These are phyloP conservation scores for Botryotinia calthae DNA, from an alignment of 2,329 filamentous ascomycete genomes.

Conservation along the genomic window DNA sequence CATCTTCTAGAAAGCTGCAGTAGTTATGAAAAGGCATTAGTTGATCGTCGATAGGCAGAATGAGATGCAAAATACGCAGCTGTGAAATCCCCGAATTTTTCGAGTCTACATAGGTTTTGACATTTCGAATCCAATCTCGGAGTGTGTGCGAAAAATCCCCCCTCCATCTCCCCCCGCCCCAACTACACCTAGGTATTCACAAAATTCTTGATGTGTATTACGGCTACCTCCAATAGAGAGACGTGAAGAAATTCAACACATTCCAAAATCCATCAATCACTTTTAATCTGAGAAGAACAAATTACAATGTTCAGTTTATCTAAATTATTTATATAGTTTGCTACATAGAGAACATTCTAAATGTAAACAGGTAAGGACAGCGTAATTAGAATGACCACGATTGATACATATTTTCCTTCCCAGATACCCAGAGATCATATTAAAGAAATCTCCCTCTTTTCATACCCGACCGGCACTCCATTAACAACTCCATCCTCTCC, in stretches of 20 bases:
- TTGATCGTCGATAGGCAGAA: not conserved
- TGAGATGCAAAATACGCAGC: not conserved
- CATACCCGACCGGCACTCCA: not conserved
- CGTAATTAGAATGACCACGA: not conserved
- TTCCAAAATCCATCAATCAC: not conserved
- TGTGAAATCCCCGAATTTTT: not conserved
- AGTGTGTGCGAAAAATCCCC: not conserved
- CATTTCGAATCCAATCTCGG: not conserved
- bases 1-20: not conserved
- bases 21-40: not conserved
- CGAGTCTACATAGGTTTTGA: not conserved
- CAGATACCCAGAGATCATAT: not conserved
- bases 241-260: too few species aligned
- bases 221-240: not conserved
- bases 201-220: not conserved
- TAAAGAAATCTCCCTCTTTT: constrained; percentile 10
- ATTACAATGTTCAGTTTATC: not conserved
- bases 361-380: not conserved
- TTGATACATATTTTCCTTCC: not conserved
- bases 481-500: constrained; percentile 10
- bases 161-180: fast-evolving
- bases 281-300: not conserved
- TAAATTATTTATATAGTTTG: not conserved
- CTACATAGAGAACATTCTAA: not conserved
- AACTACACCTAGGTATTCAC: not conserved